phyloP scores from a whole-genome alignment of 805 yeast genomes.

The Candida khao-thaluensis region DNA sequence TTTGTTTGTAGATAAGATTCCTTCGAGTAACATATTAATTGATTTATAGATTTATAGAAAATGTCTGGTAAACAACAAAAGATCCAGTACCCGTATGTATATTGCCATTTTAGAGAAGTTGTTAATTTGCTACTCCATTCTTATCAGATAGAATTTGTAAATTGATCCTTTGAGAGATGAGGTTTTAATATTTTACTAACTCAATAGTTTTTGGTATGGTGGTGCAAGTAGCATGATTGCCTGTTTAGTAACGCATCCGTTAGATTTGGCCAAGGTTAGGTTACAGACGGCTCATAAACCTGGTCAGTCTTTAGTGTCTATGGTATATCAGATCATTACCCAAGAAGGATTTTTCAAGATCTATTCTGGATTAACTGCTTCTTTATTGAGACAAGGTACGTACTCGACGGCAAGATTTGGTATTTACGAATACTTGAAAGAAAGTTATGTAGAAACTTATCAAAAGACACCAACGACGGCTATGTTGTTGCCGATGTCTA shows the following conservation, averaged over 20 bases:
- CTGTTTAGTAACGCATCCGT: conserved; percentile 71
- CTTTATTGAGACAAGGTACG: conserved; percentile 81
- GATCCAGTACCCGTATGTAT: conserved; percentile 12
- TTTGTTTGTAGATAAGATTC: conserved; percentile 2
- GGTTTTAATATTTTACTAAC: conserved; percentile 13
- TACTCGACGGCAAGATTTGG: conserved; percentile 87
- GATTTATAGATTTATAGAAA: not conserved
- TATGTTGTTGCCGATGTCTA: conserved; percentile 69
- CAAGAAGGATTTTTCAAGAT: conserved; percentile 66
- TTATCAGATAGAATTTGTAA: too few species aligned
- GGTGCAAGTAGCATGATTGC: conserved; percentile 72
- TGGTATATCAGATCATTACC: conserved; percentile 59
- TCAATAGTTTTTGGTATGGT: conserved; percentile 55
- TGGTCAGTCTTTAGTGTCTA: conserved; percentile 60
- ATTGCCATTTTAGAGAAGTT: too few species aligned
- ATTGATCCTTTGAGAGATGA: too few species aligned
- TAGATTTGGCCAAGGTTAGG: conserved; percentile 84
- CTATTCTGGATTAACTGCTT: conserved; percentile 83
- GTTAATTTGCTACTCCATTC: too few species aligned
- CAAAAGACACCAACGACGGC: conserved; percentile 52
- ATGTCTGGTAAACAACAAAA: conserved; percentile 7
- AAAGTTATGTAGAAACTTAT: conserved; percentile 40
- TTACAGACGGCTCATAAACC: conserved; percentile 73
- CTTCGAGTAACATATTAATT: not conserved
- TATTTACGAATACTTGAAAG: conserved; percentile 75